phyloP scores from a whole-genome alignment of 345 rosid species.

The Conringia planisiliqua region DNA sequence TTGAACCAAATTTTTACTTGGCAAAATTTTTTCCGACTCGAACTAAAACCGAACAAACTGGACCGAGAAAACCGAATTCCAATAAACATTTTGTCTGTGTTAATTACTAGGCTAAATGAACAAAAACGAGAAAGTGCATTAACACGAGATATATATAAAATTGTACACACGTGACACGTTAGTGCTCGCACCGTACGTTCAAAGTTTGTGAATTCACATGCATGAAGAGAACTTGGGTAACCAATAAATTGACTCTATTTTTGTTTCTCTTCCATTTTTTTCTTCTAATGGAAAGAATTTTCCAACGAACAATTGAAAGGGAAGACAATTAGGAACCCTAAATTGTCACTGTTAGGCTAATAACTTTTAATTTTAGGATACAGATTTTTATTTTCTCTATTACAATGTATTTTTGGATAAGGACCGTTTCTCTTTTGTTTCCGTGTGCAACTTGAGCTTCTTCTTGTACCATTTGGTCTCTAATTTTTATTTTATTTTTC shows the following conservation, averaged over 20 bases:
- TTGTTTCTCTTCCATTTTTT: conserved; percentile 8
- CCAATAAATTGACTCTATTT: conserved; percentile 27
- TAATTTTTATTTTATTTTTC: background rate
- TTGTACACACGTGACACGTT: background rate
- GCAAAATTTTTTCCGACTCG: too few relatives aligned
- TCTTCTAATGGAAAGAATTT: background rate
- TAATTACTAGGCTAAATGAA: too few relatives aligned
- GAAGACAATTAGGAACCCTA: conserved; percentile 28
- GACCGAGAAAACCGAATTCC: too few relatives aligned
- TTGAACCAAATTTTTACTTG: too few relatives aligned
- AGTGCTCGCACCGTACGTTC: background rate
- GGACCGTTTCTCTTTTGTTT: conserved; percentile 9
- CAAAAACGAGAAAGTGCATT: background rate
- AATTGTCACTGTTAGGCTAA: conserved; percentile 31
- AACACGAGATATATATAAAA: background rate
- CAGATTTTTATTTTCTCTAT: conserved; percentile 11
- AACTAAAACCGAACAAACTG: too few relatives aligned
- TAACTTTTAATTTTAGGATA: background rate
- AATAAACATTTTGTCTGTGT: too few relatives aligned
- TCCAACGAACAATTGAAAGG: background rate
- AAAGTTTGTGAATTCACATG: conserved; percentile 6
- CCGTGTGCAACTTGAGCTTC: conserved; percentile 34
- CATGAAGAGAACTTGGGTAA: conserved; percentile 3
- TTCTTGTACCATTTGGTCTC: background rate
- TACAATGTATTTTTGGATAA: background rate